Conservation (phyloP, 305 asterid species). For the Fraxinus velutina region DNA sequence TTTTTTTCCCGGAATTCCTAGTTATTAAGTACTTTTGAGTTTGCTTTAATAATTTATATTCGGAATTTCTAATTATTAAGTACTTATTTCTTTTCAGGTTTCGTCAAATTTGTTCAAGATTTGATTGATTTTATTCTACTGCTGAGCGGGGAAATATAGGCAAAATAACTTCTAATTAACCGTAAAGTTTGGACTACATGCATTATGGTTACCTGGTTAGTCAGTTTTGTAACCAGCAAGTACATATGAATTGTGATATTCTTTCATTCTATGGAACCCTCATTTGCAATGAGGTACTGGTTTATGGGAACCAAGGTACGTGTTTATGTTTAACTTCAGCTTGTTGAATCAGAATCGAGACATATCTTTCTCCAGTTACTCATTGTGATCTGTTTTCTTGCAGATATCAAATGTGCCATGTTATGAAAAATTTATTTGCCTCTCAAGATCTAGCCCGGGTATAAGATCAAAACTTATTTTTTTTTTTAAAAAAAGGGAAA, state of each 20-base stretch:
- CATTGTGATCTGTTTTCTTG: background rate
- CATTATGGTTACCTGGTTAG: background rate
- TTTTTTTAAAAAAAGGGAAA: background rate
- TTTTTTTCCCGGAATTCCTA: background rate
- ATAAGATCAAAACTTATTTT: background rate
- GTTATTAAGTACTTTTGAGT: background rate
- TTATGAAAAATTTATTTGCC: background rate
- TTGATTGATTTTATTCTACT: slow-evolving; percentile 29
- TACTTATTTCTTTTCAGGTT: slow-evolving; percentile 43
- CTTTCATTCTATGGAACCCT: background rate
- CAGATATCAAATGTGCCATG: background rate
- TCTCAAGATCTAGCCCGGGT: background rate
- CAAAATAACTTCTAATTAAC: slow-evolving; percentile 2
- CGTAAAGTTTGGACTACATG: slow-evolving; percentile 1
- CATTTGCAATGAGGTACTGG: background rate
- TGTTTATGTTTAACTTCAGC: background rate
- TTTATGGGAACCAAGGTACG: background rate
- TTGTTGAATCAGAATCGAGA: background rate
- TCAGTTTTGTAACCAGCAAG: background rate
- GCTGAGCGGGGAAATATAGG: background rate
- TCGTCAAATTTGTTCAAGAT: slow-evolving; percentile 67
- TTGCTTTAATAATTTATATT: background rate
- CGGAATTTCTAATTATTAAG: background rate
- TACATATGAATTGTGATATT: background rate
- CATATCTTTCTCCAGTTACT: background rate